Percentiles rank a stretch among this genome's conserved stretches.
Conservation (phyloP, 306 rosid species). For the Medicago arabica region DNA sequence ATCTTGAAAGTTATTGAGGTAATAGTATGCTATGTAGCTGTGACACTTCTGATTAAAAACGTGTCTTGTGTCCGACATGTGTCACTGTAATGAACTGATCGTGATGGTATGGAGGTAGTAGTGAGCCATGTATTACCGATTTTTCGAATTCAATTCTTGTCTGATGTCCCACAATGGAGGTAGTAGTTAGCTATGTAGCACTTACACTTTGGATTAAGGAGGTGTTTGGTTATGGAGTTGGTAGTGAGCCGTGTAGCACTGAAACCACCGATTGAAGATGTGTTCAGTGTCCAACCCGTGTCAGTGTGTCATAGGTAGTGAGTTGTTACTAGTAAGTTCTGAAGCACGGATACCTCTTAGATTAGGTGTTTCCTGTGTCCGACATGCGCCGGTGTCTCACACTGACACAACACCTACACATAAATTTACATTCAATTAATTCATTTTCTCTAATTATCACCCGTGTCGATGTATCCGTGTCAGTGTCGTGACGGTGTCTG, state of each 20-base stretch:
- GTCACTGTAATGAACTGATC: neutral
- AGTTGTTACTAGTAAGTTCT: neutral
- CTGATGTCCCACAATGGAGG: neutral
- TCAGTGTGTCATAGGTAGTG: neutral
- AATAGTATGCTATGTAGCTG: neutral
- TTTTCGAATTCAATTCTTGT: neutral
- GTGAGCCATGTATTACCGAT: neutral
- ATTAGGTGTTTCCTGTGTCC: too few species aligned
- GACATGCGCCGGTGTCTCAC: too few species aligned
- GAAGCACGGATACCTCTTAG: too few species aligned
- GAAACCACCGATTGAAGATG: neutral
- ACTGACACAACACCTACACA: too few species aligned
- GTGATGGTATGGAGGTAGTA: conserved; percentile 1
- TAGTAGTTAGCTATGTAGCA: neutral
- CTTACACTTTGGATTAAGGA: too few species aligned
- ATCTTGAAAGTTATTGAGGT: conserved; percentile 7
- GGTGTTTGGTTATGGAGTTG: neutral
- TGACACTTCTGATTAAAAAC: neutral
- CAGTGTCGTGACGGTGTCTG: too few species aligned
- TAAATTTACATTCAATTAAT: too few species aligned
- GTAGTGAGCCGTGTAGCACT: neutral
- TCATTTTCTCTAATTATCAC: too few species aligned
- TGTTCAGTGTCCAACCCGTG: neutral
- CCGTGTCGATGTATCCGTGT: neutral
- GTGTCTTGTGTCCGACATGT: too few species aligned